A percentile compares a stretch with the other conserved stretches of the same genome.
phyloP scores from a whole-genome alignment of 2,329 filamentous ascomycete genomes.

The Meredithiella fracta region DNA sequence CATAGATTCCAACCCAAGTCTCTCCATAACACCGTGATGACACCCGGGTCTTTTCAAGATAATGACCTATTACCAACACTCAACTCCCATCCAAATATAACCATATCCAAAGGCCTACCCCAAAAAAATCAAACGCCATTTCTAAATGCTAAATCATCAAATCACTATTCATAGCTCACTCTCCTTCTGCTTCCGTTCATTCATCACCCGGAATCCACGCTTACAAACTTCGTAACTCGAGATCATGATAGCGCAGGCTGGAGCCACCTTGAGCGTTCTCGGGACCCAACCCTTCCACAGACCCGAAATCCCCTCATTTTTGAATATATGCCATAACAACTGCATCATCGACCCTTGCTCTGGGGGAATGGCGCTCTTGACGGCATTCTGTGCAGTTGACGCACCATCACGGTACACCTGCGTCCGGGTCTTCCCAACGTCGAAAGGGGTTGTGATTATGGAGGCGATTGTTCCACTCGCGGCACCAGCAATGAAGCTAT shows the following conservation, averaged over 20 bases:
- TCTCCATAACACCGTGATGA: not conserved
- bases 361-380: conserved; percentile 33
- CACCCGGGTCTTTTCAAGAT: not conserved
- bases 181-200: conserved; percentile 29
- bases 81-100: not conserved
- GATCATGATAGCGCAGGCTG: conserved; percentile 98
- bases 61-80: not conserved
- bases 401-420: conserved; percentile 56
- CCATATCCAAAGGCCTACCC: not conserved
- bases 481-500: conserved; percentile 80
- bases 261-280: conserved; percentile 82
- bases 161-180: not conserved
- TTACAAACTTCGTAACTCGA: conserved; percentile 95
- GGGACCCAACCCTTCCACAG: conserved; percentile 88
- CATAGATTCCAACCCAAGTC: no score
- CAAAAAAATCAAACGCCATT: not conserved
- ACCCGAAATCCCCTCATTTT: conserved; percentile 62
- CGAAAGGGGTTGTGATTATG: conserved; percentile 82
- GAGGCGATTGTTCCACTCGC: conserved; percentile 71
- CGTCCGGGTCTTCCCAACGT: conserved; percentile 90
- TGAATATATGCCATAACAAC: conserved; percentile 82
- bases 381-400: conserved; percentile 13
- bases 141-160: not conserved
- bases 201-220: conserved; percentile 62
- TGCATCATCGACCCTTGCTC: conserved; percentile 65